Conservation (phyloP, 1,284 basidiomycete species). For the Apiotrichum siamense region DNA sequence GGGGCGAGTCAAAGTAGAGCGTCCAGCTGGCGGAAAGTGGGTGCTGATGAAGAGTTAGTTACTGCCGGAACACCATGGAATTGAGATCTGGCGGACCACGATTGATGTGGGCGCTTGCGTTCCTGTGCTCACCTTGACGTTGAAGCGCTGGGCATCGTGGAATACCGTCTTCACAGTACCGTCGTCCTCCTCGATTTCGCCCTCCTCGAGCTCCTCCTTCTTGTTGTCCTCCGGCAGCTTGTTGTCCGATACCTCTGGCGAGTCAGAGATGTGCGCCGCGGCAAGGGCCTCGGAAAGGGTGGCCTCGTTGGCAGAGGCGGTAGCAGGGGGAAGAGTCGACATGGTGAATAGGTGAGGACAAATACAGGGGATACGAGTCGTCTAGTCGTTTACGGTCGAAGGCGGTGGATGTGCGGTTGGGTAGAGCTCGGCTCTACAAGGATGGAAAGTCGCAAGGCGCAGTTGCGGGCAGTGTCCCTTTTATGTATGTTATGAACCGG, state of each 20-base stretch:
- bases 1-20: constrained; percentile 91
- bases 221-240: constrained; percentile 32
- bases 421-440: no score
- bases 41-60: constrained; percentile 55
- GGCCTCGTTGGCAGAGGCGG: constrained; percentile 27
- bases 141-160: constrained; percentile 79
- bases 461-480: no score
- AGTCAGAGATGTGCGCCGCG: constrained; percentile 26
- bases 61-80: not conserved
- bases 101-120: no score
- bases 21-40: constrained; percentile 92
- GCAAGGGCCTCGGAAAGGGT: constrained; percentile 35
- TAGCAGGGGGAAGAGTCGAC: constrained; percentile 29
- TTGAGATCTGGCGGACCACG: no score
- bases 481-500: no score
- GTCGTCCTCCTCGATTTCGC: constrained; percentile 42
- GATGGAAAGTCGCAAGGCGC: no score
- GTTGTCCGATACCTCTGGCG: constrained; percentile 22
- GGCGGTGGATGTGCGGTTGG: no score
- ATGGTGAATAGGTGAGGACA: constrained; percentile 6
- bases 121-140: constrained; percentile 76
- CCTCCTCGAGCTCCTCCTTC: constrained; percentile 37
- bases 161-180: constrained; percentile 70
- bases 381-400: no score
- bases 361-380: not conserved